A percentile compares a stretch with the other conserved stretches of the same genome.
Conservation (phyloP, 257 asterid species). For the Handroanthus guayacan region DNA sequence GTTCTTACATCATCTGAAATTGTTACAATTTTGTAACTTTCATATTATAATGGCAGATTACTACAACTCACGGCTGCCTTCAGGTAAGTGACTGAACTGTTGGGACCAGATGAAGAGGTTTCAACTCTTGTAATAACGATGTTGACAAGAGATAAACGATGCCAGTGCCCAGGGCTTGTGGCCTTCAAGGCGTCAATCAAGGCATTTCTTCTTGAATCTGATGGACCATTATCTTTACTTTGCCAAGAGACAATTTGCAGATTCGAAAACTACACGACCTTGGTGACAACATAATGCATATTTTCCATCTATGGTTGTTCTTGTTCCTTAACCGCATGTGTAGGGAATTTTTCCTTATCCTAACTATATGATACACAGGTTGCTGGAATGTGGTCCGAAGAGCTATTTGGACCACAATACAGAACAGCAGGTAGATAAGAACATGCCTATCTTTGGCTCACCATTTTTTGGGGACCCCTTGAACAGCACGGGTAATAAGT, state of each 20-base stretch:
- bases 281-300: neutral
- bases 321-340: no score
- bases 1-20: conserved; percentile 11
- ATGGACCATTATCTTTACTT: no score
- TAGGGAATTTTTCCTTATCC: no score
- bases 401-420: no score
- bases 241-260: neutral
- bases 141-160: neutral
- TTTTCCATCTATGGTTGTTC: neutral
- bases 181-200: neutral
- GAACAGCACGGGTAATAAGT: no score
- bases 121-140: neutral
- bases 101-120: neutral
- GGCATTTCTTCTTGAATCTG: no score
- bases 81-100: neutral
- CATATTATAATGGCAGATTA: conserved; percentile 14
- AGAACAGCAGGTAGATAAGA: no score
- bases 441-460: no score
- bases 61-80: neutral
- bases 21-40: conserved; percentile 13
- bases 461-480: no score
- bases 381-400: no score
- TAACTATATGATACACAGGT: no score
- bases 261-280: neutral
- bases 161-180: conserved; percentile 1